Evolutionary conservation across 352 stramenopile species (phyloP), one percentile per base, ranked within the genome.

Genomic region (Phytophthora pini): DNA sequence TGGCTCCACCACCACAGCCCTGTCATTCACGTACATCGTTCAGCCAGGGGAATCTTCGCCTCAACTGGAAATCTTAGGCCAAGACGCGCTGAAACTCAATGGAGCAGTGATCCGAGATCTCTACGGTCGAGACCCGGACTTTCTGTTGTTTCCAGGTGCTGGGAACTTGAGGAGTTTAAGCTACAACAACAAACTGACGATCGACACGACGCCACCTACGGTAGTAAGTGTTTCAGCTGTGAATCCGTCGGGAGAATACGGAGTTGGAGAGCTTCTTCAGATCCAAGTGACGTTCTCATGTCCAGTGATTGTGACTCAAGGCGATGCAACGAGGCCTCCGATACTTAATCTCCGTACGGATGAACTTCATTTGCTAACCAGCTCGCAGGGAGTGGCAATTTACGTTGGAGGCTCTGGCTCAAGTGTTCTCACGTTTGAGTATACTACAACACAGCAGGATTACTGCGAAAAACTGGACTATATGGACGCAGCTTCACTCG

Each of bases 381-480:
- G 65, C 9, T 72, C 55, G 0, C 63, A 83, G 29, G 80, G 78
- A 32, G 53, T 78, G 10, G 83, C 83, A 0, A 56, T 45, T 2
- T 93, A 90, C 53, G n/a, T 74, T n/a, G 64, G 48, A 40, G 86
- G 86, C 3, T 90, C 80, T 0, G 77, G 74, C 4, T 81, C 86
- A 0, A 64, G 32, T 2, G 65, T 70, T 2, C 74, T 94, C 1
- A 70, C 52, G 3, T 92, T 94, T 48, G 61, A 76, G 60, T 94
- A 91, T 54, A 84, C 65, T 1, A 66, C 79, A 8, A 65, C 24
- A 0, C 69, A 78, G 11, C 61, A 67, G 7, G 88, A 95, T 52
- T 90, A 86, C 49, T 87, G 82, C 27, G 65, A 83, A 3, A 43
- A 56, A 0, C 64, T 96, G 0, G 88, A 93, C n/a, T 96, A 96